Evolutionary conservation across 2,329 filamentous ascomycete species (phyloP), one percentile per base, ranked within the genome.

Genomic region (Helotiales sp.): DNA sequence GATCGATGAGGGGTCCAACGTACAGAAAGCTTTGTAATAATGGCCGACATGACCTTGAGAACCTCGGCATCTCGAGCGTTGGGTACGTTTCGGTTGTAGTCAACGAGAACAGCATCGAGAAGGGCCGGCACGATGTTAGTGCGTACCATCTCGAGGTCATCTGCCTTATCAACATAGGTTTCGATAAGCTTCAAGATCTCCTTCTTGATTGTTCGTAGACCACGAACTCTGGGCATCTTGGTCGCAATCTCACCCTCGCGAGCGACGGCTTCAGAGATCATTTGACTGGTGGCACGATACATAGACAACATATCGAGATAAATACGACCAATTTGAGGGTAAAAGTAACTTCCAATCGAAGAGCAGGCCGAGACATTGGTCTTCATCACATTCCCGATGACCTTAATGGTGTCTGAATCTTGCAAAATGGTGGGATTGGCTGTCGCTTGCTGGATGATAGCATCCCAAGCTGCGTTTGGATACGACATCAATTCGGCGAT

Each of bases 301-400:
- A 99, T 99, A 69, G 95, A 93, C 57, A 99, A 80, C 93, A 99
- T 98, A 72, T 99, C 95, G 66, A 96, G 87, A 74, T 98, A 99
- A 67, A 99, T 98, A 57, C 92, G 89, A 38, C 93, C 95, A 67
- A 99, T 96, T 73, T 99, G 95, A 12, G 95, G 93, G 71, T 96
- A 97, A 75, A 99, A 99, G 76, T 98, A 99, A 52, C 91, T 87
- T 31, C 96, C 95, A 58, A 99, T 95, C 0, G 95, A 98, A 33
- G 90, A 91, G 74, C 95, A 99, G 33, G 95, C 95, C n/a, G 96
- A 93, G 4, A 99, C 95, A 69, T 99, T 99, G 0, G 95, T 99
- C 83, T 99, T 99, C 95, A 99, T 99, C 72, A 99, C 97, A 76
- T 99, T 99, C 65, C 95, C 95, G 62, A 99, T 93, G 66, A 99